These are phyloP conservation scores for Raffaelea arxii DNA, from an alignment of 2,329 filamentous ascomycete genomes.

Conservation along the genomic window DNA sequence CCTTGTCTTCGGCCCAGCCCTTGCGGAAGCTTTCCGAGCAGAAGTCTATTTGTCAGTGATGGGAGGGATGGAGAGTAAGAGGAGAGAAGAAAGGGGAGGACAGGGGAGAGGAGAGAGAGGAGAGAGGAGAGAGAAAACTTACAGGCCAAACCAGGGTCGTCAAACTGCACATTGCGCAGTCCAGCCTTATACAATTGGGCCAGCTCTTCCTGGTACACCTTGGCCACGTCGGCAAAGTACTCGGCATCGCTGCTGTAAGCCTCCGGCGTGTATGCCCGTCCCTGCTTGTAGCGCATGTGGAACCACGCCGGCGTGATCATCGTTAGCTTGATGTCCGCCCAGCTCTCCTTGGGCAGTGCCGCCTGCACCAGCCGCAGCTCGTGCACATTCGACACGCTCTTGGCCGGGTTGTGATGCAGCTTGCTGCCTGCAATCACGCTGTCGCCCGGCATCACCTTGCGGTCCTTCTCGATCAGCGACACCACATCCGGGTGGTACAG, in stretches of 20 bases:
- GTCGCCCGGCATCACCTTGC: conserved; percentile 46
- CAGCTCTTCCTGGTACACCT: conserved; percentile 55
- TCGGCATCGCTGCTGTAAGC: conserved; percentile 48
- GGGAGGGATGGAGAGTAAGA: background rate
- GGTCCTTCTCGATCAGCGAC: conserved; percentile 40
- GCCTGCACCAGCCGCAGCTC: conserved; percentile 39
- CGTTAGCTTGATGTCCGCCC: conserved; percentile 43
- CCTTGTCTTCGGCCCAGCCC: conserved; percentile 57
- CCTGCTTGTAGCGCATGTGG: conserved; percentile 47
- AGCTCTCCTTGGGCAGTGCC: conserved; percentile 34
- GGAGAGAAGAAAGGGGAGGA: background rate
- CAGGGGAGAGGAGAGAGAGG: too few species aligned
- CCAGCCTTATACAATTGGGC: conserved; percentile 52
- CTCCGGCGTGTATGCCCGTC: conserved; percentile 43
- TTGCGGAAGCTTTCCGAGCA: conserved; percentile 62
- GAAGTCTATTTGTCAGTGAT: conserved; percentile 42
- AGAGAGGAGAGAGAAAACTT: conserved; percentile 19
- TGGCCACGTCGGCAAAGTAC: conserved; percentile 56
- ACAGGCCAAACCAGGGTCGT: conserved; percentile 60
- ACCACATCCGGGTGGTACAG: conserved; percentile 47
- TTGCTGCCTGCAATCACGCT: conserved; percentile 42
- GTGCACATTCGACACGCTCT: conserved; percentile 37
- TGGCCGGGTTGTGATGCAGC: conserved; percentile 31
- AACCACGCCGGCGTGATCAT: conserved; percentile 45
- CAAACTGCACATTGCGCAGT: conserved; percentile 56